Conservation (phyloP, 2,329 filamentous ascomycete species). For the Xylaria sp. region DNA sequence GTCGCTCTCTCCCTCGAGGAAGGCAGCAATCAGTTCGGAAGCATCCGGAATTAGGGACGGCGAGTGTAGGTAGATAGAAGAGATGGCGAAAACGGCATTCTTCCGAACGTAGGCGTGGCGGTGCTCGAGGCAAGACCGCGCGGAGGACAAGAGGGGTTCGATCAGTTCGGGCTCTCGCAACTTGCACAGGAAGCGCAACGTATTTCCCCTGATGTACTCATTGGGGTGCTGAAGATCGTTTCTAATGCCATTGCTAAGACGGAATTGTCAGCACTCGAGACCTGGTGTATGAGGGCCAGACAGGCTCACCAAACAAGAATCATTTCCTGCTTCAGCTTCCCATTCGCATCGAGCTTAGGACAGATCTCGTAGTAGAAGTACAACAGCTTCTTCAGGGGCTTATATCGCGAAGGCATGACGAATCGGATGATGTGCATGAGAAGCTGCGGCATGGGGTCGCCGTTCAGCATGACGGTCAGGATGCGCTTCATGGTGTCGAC, state of each 20-base stretch:
- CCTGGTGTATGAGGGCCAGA: neutral
- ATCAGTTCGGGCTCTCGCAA: conserved; percentile 93
- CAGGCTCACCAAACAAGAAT: conserved; percentile 86
- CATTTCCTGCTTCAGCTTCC: conserved; percentile 99
- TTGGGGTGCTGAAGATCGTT: conserved; percentile 97
- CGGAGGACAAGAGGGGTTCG: conserved; percentile 91
- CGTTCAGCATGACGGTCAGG: conserved; percentile 96
- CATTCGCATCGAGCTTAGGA: conserved; percentile 87
- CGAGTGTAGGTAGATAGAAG: conserved; percentile 89
- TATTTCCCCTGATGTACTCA: conserved; percentile 97
- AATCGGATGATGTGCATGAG: conserved; percentile 99
- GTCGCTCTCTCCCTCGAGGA: conserved; percentile 89
- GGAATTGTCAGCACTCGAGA: conserved; percentile 9
- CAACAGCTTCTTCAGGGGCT: conserved; percentile 93
- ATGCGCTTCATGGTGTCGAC: conserved; percentile 96
- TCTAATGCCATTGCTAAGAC: conserved; percentile 85
- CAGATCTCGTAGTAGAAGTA: conserved; percentile 99
- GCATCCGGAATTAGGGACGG: conserved; percentile 93
- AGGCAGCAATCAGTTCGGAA: conserved; percentile 84
- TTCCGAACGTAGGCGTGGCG: conserved; percentile 97
- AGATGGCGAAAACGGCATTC: conserved; percentile 93
- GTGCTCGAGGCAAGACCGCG: conserved; percentile 90
- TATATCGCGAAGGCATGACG: conserved; percentile 98
- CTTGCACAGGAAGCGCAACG: conserved; percentile 96
- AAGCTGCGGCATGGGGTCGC: conserved; percentile 90